Conservation (phyloP, 1,139 yeast genomes). For the Geotrichum reessii region DNA sequence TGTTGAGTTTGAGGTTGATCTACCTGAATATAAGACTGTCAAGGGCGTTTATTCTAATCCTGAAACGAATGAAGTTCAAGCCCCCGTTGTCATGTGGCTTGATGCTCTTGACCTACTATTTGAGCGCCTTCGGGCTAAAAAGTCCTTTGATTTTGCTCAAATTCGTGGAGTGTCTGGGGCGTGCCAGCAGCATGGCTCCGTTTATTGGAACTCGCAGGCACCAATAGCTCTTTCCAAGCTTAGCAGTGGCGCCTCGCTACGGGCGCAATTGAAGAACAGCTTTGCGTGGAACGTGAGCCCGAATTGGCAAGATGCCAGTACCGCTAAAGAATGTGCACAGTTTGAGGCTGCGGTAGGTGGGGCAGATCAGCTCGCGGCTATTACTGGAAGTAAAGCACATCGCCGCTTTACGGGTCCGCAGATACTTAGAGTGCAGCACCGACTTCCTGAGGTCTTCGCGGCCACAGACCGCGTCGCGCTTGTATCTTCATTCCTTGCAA, state of each 20-base stretch:
- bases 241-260: constrained; percentile 17
- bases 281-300: constrained; percentile 68
- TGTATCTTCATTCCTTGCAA: constrained; percentile 73
- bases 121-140: constrained; percentile 44
- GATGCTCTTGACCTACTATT: constrained; percentile 71
- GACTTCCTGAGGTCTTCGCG: constrained; percentile 49
- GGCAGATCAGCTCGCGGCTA: constrained; percentile 53
- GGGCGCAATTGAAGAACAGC: constrained; percentile 34
- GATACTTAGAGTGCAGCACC: constrained; percentile 63
- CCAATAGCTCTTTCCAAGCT: constrained; percentile 36
- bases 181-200: constrained; percentile 90
- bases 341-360: constrained; percentile 65
- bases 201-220: constrained; percentile 62
- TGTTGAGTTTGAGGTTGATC: constrained; percentile 67
- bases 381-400: constrained; percentile 85
- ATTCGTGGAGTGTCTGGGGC: constrained; percentile 80
- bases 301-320: constrained; percentile 93
- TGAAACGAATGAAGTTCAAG: constrained; percentile 36
- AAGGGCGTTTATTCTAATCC: constrained; percentile 63
- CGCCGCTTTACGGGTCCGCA: constrained; percentile 89
- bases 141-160: constrained; percentile 50
- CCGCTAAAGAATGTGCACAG: constrained; percentile 57
- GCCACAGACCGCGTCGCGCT: constrained; percentile 60
- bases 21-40: constrained; percentile 51
- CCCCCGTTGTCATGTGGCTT: constrained; percentile 90